These are phyloP conservation scores for Trichopus zeylanicus DNA, from an alignment of 116 monocot species.

Conservation along the genomic window DNA sequence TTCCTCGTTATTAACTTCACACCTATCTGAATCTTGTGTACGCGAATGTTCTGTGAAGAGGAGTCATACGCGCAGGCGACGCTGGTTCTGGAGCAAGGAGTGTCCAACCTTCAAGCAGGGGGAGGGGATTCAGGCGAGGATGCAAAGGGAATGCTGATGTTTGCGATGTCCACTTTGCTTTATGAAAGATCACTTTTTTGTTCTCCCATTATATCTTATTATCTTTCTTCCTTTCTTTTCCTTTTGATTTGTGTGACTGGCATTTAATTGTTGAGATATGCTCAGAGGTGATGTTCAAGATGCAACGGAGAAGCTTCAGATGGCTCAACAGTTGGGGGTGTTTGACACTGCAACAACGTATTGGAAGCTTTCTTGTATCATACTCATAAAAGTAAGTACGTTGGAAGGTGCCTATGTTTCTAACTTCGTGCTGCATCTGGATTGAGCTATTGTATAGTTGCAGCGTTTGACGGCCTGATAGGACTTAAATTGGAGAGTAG, in stretches of 20 bases:
- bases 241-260: not conserved
- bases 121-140: constrained; percentile 26
- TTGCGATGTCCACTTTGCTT: constrained; percentile 86
- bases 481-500: constrained; percentile 33
- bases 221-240: not conserved
- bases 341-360: too few species aligned
- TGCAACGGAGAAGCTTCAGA: constrained; percentile 72
- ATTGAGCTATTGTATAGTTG: constrained; percentile 36
- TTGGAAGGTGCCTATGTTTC: too few species aligned
- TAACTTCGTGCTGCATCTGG: too few species aligned
- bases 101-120: constrained; percentile 32
- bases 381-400: too few species aligned
- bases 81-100: constrained; percentile 79
- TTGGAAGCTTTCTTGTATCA: too few species aligned
- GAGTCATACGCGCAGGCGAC: constrained; percentile 66
- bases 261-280: not conserved
- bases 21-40: not conserved
- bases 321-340: constrained; percentile 27
- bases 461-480: not conserved
- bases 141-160: constrained; percentile 43
- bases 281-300: constrained; percentile 59
- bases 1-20: not conserved
- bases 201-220: too few species aligned
- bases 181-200: constrained; percentile 54
- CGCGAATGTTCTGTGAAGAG: constrained; percentile 15